Percentiles rank a stretch among this genome's conserved stretches.
phyloP scores from a whole-genome alignment of 78 protist species.

The Polysphondylium violaceum region DNA sequence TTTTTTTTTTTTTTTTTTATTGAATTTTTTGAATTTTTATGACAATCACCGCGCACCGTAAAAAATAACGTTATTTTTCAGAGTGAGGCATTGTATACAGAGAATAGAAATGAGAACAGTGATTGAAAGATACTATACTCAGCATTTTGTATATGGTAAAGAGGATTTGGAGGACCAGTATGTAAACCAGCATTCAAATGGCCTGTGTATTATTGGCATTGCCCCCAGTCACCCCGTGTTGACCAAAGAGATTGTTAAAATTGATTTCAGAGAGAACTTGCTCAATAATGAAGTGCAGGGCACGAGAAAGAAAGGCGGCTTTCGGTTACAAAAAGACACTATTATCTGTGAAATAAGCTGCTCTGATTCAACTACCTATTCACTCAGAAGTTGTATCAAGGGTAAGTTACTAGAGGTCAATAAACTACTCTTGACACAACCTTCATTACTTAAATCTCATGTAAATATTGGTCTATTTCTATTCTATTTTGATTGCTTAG shows the following conservation, averaged over 20 bases:
- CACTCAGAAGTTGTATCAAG: constrained; percentile 20
- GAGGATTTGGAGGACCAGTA: constrained; percentile 21
- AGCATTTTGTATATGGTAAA: neutral
- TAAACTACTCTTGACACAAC: neutral
- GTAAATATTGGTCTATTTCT: constrained; percentile 5
- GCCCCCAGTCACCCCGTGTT: constrained; percentile 62
- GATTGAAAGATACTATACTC: constrained; percentile 75
- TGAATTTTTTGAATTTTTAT: neutral
- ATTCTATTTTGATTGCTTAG: neutral
- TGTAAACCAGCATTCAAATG: constrained; percentile 66
- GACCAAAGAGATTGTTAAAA: constrained; percentile 1
- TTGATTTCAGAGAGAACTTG: constrained; percentile 1
- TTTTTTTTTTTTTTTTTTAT: constrained; percentile 10
- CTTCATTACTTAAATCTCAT: neutral
- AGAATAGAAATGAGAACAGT: constrained; percentile 55
- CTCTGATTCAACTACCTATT: neutral
- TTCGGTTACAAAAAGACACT: constrained; percentile 14
- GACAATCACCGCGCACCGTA: too few species aligned
- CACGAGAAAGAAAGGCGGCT: constrained; percentile 35
- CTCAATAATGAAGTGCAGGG: constrained; percentile 14
- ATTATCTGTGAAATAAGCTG: constrained; percentile 8
- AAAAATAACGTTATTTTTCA: too few species aligned
- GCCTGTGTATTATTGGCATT: constrained; percentile 35
- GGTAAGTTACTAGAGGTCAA: constrained; percentile 64
- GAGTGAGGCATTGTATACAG: neutral